Evolutionary conservation across 768 basidiomycete genomes (phyloP).

Genomic region (Favolaschia claudopus): DNA sequence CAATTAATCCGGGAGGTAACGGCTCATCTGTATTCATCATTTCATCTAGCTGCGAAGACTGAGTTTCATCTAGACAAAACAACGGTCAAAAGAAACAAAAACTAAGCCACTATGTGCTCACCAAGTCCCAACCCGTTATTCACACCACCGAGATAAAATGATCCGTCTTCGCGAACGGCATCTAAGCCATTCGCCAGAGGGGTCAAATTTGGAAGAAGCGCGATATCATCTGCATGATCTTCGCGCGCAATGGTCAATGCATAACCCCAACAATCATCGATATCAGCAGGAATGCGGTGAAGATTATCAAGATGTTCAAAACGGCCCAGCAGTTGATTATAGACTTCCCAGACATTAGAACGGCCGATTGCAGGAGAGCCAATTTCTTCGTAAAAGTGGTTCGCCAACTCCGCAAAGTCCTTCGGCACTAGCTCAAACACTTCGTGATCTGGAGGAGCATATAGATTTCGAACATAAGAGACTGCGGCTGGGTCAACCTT

Average conservation of each 20-base stretch:
- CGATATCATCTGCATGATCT: neutral
- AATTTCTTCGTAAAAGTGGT: conserved; percentile 17
- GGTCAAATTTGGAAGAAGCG: neutral
- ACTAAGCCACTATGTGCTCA: too few relatives aligned
- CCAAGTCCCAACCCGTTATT: neutral
- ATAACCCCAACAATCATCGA: neutral
- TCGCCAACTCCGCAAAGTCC: conserved; percentile 19
- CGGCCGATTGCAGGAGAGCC: conserved; percentile 18
- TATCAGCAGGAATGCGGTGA: neutral
- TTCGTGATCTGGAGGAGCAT: conserved; percentile 26
- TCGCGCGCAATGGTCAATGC: neutral
- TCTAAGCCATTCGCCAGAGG: neutral
- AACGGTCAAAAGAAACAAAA: too few relatives aligned
- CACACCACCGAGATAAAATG: neutral
- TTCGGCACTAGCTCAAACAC: conserved; percentile 29
- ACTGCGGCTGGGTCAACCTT: conserved; percentile 23
- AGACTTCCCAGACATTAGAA: conserved; percentile 20
- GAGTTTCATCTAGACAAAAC: too few relatives aligned
- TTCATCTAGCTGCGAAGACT: neutral
- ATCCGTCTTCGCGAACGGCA: neutral
- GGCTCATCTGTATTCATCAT: neutral
- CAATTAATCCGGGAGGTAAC: neutral
- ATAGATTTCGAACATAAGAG: conserved; percentile 21
- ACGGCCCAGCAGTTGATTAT: conserved; percentile 1
- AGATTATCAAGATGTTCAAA: neutral